phyloP scores from a whole-genome alignment of 371 early-diverging fungal genomes.

The Massospora cicadina region DNA sequence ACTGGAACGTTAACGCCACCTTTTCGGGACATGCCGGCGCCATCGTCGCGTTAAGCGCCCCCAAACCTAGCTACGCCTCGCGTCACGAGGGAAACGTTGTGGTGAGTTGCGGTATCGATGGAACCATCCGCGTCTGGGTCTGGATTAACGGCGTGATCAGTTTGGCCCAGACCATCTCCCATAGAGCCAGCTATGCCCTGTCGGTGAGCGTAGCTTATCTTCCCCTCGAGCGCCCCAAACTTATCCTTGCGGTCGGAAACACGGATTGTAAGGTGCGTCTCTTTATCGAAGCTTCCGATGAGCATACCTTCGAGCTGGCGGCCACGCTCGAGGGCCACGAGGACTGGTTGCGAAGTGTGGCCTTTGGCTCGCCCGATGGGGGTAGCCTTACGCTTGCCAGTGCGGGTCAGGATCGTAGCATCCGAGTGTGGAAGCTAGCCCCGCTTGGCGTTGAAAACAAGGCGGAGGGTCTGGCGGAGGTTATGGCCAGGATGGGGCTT shows the following conservation, averaged over 20 bases:
- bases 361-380: slow-evolving; percentile 43
- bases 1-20: background rate
- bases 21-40: background rate
- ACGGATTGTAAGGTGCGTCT: slow-evolving; percentile 1
- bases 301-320: slow-evolving; percentile 25
- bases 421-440: slow-evolving; percentile 56
- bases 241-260: background rate
- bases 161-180: background rate
- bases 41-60: background rate
- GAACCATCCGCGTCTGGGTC: background rate
- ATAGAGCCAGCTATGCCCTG: slow-evolving; percentile 4
- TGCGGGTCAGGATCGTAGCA: slow-evolving; percentile 80
- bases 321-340: slow-evolving; percentile 87
- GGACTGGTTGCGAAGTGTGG: slow-evolving; percentile 81
- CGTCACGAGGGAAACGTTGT: background rate
- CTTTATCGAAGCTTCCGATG: background rate
- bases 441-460: background rate
- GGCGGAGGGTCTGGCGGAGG: background rate
- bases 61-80: background rate
- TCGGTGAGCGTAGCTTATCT: background rate
- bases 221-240: background rate
- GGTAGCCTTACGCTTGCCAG: slow-evolving; percentile 77
- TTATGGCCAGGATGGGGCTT: background rate
- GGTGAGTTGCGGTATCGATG: background rate
- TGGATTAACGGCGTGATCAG: background rate